Conservation (phyloP, 305 asterid species). For the Fraxinus albicans region DNA sequence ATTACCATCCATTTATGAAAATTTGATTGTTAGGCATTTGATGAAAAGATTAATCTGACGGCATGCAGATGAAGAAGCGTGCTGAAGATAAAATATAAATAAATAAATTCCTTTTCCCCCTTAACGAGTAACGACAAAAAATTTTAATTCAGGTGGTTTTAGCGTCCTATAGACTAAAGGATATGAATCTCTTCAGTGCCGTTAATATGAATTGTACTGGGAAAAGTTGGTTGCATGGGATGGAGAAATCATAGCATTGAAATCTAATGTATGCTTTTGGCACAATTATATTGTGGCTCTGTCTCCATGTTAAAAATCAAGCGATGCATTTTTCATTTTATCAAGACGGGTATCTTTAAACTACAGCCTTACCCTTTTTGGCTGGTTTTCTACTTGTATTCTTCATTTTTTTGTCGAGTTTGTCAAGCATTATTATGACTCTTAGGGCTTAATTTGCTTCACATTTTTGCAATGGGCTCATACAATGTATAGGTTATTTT, state of each 20-base stretch:
- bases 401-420: neutral
- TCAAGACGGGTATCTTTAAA: neutral
- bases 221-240: neutral
- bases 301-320: neutral
- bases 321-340: neutral
- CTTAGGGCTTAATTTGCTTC: neutral
- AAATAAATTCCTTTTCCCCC: neutral
- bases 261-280: neutral
- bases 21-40: neutral
- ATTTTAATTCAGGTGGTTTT: neutral
- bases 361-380: neutral
- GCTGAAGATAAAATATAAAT: neutral
- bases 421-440: neutral
- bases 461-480: neutral
- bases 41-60: neutral
- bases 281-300: neutral
- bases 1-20: neutral
- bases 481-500: neutral
- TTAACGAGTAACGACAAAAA: neutral
- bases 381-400: neutral
- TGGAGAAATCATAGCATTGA: neutral
- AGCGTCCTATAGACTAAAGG: too few species aligned
- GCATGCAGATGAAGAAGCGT: neutral
- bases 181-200: too few species aligned
- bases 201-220: neutral